These are phyloP conservation scores for Paraurostyla sp. DNA, from an alignment of 73 alveolate genomes.

Conservation along the genomic window DNA sequence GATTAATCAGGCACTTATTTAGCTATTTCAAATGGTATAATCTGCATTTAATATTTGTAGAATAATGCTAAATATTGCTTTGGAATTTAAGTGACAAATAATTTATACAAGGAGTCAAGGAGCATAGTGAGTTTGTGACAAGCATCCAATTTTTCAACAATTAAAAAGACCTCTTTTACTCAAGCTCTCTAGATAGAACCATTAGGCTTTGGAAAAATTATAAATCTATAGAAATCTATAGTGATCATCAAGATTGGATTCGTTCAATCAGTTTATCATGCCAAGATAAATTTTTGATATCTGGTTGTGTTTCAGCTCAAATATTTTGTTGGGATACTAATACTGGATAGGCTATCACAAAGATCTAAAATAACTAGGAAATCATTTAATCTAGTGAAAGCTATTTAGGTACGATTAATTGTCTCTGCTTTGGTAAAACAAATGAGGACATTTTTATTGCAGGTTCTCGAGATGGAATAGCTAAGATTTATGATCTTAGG, in stretches of 20 bases:
- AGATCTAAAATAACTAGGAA: slow-evolving; percentile 46
- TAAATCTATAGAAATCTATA: slow-evolving; percentile 69
- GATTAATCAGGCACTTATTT: slow-evolving; percentile 76
- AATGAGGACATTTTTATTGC: slow-evolving; percentile 68
- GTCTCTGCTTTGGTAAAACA: slow-evolving; percentile 68
- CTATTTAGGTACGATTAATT: slow-evolving; percentile 75
- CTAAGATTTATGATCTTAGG: slow-evolving; percentile 76
- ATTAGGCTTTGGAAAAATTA: slow-evolving; percentile 81
- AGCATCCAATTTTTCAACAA: slow-evolving; percentile 73
- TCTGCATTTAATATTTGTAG: slow-evolving; percentile 27
- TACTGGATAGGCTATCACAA: slow-evolving; percentile 61
- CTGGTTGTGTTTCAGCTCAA: slow-evolving; percentile 82
- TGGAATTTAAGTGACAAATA: slow-evolving; percentile 75
- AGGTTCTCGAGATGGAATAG: slow-evolving; percentile 81
- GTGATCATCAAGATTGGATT: slow-evolving; percentile 84
- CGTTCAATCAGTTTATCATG: slow-evolving; percentile 67
- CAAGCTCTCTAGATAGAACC: slow-evolving; percentile 80
- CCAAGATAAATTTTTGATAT: slow-evolving; percentile 69
- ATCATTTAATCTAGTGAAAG: slow-evolving; percentile 58
- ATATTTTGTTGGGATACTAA: slow-evolving; percentile 82
- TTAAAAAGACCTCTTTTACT: slow-evolving; percentile 61
- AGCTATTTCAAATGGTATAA: slow-evolving; percentile 74
- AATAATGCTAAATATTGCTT: slow-evolving; percentile 24
- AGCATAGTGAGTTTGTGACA: slow-evolving; percentile 78
- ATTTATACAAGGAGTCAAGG: slow-evolving; percentile 46